Base-by-base conservation (phyloP, 2,329 filamentous ascomycete species). In the Waltergamsia citrina region DNA sequence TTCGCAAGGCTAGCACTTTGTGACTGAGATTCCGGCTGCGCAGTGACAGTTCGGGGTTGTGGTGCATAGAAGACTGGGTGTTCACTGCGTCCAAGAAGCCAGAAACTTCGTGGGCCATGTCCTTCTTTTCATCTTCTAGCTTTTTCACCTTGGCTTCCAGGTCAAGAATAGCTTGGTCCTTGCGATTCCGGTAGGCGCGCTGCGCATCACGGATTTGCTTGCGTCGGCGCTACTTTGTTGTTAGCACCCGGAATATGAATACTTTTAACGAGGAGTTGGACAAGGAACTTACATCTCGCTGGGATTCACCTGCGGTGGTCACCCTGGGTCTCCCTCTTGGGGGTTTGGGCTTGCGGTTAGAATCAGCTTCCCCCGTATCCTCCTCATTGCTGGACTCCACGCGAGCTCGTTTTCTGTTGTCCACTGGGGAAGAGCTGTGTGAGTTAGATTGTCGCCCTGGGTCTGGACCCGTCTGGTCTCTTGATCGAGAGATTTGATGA, bases 191-290 rank as follows among this genome's bases (percentile, higher is more conserved):
- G 50, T 94, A 94, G 1, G 85, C 85, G 43, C 86, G 69, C 54
- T 94, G 87, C 3, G 87, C 87, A 35, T 90, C 71, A 17, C 87
- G 78, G 42, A 94, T 92, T 52, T 94, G 87, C 5, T 85, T 90
- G 35, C 87, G 74, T 34, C 87, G 81, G 41, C 85, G 80, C 82
- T 84, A 29, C 6, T 9, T 3, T 15, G 15, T 33, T 18, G 26
- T 39, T 28, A 36, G 37, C 31, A n/a, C 14, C 14, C 4, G 15
- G 12, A 12, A n/a, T 15, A 26, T 9, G 15, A 34, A 28, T 10
- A 19, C 8, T 6, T 6, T 7, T 7, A 18, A 12, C 15, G n/a
- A 17, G 21, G n/a, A n/a, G n/a, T n/a, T n/a, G 18, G 21, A n/a
- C 26, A 17, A 15, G 16, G 6, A 10, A 19, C 24, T 34, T 19